These are phyloP conservation scores for Protomyces inouyei DNA, from an alignment of 1,139 yeast genomes.

Conservation along the genomic window DNA sequence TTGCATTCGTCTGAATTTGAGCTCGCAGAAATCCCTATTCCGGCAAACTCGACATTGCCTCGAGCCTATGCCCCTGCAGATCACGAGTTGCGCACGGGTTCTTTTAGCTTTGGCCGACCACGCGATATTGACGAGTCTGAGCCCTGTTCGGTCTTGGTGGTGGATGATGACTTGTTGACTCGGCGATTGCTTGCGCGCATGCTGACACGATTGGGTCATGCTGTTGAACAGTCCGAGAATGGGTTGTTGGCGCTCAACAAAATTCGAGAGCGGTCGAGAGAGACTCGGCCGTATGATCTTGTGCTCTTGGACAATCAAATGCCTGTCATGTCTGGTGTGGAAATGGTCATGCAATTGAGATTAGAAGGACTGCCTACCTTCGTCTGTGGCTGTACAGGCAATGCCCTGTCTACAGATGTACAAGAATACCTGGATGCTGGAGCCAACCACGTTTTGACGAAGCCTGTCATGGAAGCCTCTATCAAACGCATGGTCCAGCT, in stretches of 20 bases:
- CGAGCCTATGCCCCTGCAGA: neutral
- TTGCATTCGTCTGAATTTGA: neutral
- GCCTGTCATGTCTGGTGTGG: slow-evolving; percentile 26
- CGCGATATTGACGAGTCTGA: slow-evolving; percentile 1
- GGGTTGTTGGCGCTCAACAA: slow-evolving; percentile 14
- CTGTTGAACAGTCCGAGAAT: slow-evolving; percentile 13
- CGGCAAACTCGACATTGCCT: neutral
- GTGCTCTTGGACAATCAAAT: slow-evolving; percentile 26
- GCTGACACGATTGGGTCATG: slow-evolving; percentile 22
- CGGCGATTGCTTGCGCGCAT: slow-evolving; percentile 21
- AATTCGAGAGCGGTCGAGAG: neutral
- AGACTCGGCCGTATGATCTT: slow-evolving; percentile 5
- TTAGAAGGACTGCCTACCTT: slow-evolving; percentile 14
- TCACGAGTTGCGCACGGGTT: neutral
- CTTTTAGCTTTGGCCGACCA: neutral
- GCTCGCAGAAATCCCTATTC: neutral
- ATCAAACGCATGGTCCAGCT: slow-evolving; percentile 7
- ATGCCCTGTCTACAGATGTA: slow-evolving; percentile 23
- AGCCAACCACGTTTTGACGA: slow-evolving; percentile 21
- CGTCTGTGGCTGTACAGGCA: slow-evolving; percentile 22
- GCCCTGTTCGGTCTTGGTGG: slow-evolving; percentile 16
- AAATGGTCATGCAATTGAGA: slow-evolving; percentile 16
- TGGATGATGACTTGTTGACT: slow-evolving; percentile 22
- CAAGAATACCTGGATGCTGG: slow-evolving; percentile 23
- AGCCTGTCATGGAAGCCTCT: slow-evolving; percentile 23